A percentile compares a stretch with the other conserved stretches of the same genome.
Conservation (phyloP, 805 yeast genomes). For the Kluyveromyces aestuarii region DNA sequence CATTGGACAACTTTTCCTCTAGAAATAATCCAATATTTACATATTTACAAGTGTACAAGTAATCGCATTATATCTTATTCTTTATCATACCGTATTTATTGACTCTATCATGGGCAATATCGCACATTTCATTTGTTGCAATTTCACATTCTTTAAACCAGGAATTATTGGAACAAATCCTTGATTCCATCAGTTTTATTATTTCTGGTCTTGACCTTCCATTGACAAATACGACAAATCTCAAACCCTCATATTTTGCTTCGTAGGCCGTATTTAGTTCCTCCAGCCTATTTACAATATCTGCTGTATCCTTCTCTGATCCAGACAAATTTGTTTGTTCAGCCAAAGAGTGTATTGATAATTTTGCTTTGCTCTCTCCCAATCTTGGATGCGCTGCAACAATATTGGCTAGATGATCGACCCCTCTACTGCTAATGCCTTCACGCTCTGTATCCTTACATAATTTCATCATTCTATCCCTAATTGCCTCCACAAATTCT, state of each 20-base stretch:
- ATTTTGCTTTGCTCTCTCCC: slow-evolving; percentile 50
- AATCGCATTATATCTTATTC: slow-evolving; percentile 1
- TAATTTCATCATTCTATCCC: slow-evolving; percentile 31
- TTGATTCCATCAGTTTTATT: slow-evolving; percentile 48
- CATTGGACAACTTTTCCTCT: background rate
- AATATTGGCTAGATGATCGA: slow-evolving; percentile 37
- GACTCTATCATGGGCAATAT: slow-evolving; percentile 76
- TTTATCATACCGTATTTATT: slow-evolving; percentile 32
- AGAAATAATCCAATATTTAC: background rate
- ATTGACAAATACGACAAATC: slow-evolving; percentile 84
- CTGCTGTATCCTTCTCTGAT: slow-evolving; percentile 33
- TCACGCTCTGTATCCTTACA: slow-evolving; percentile 21
- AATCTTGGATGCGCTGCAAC: slow-evolving; percentile 89
- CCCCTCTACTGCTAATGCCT: slow-evolving; percentile 13
- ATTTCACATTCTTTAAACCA: slow-evolving; percentile 46
- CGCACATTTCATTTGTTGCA: slow-evolving; percentile 85
- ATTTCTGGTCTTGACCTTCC: slow-evolving; percentile 63
- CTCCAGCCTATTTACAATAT: slow-evolving; percentile 38
- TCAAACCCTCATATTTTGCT: slow-evolving; percentile 52
- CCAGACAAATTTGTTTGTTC: slow-evolving; percentile 63
- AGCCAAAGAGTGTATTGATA: slow-evolving; percentile 54
- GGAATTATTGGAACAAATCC: slow-evolving; percentile 34
- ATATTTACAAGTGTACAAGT: background rate
- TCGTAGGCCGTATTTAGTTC: slow-evolving; percentile 58
- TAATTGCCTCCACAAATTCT: slow-evolving; percentile 38